Base-by-base conservation (phyloP, 2,329 filamentous ascomycete species). In the Colletotrichum gloeosporioides region DNA sequence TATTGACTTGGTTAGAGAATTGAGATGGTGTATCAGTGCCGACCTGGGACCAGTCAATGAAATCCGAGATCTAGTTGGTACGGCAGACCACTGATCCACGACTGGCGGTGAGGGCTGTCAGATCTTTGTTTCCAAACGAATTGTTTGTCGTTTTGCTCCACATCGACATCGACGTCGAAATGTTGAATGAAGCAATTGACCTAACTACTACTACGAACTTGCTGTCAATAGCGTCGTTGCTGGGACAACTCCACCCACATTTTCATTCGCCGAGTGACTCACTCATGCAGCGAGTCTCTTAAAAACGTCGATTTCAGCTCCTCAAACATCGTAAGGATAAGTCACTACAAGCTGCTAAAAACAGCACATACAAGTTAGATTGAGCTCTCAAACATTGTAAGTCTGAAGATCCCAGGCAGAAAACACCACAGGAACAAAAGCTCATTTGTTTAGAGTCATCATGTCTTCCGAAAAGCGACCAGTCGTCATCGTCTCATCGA, bases 401-500 rank as follows among this genome's bases (percentile, higher is more conserved):
- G 44, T 53, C 44, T 22, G n/a, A 13, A 6, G 4, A 22, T 53
- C n/a, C 10, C 12, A 63, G 18, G 31, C 15, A 31, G 15, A 63
- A 8, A 31, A 15, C 18, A 25, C 18, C 8, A 29, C 55, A 29
- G 9, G 4, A 25, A 15, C 12, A 2, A 63, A 32, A 34, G 32
- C 31, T 32, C 10, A 36, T 22, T 22, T 22, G 22, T 22, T 22
- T 22, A 22, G 22, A 57, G 31, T 10, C 18, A 68, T 27, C 29
- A 68, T 68, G 65, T 29, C 65, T 22, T 13, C 29, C 49, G 65
- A 59, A 32, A 49, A 53, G 22, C 13, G 34, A 22, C 49, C 34
- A 31, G 16, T 71, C 68, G 77, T 82, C 81, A 72, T 87, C 39
- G 81, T 87, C 7, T 83, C 85, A 9, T 87, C 86, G 22, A 81